Evolutionary conservation across 192 early-diverging fungal genomes (phyloP), one percentile per base, ranked within the genome.

Genomic region (Coemansia sp.): DNA sequence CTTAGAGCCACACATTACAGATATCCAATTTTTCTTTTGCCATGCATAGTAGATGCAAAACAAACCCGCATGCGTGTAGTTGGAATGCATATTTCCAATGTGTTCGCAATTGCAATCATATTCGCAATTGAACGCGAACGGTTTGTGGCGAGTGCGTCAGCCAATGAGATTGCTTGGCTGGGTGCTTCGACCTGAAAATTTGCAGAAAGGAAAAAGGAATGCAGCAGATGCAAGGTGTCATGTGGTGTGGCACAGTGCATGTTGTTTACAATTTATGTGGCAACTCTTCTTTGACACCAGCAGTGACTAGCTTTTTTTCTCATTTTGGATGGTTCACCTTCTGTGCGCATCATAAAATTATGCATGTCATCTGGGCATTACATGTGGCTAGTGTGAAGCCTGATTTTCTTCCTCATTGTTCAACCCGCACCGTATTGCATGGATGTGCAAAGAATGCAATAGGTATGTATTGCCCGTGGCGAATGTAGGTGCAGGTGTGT

Each of bases 221-320:
- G 36, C 57, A 47, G 16, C 16, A 54, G 16, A 61, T 51, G 63
- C 62, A 32, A 39, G 48, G 55, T 54, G 59, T 72, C 70, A 72
- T 47, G 55, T 41, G 63, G 19, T 72, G 70, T 72, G 70, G 70
- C 70, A 65, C 58, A 65, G 55, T 65, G 63, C 63, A 60, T 60
- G 12, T 26, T 7, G 26, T 26, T 15, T 56, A 15, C 32, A 36
- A 26, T 0, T 26, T 49, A 8, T 54, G 51, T 54, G 7, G 51
- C 51, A 54, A 54, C 49, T 18, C 48, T 16, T 54, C 26, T 54
- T 8, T 7, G 21, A 54, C 51, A 54, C 7, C 6, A 54, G 2
- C 1, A 8, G 21, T 26, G 9, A 13, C 4, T 26, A 15, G 15
- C n/a, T 18, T 41, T 26, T 58, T 16, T 16, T 18, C 15, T 1